A percentile compares a stretch with the other conserved stretches of the same genome.
Conservation (phyloP, 441 rosid genomes). For the Jatropha multifida region DNA sequence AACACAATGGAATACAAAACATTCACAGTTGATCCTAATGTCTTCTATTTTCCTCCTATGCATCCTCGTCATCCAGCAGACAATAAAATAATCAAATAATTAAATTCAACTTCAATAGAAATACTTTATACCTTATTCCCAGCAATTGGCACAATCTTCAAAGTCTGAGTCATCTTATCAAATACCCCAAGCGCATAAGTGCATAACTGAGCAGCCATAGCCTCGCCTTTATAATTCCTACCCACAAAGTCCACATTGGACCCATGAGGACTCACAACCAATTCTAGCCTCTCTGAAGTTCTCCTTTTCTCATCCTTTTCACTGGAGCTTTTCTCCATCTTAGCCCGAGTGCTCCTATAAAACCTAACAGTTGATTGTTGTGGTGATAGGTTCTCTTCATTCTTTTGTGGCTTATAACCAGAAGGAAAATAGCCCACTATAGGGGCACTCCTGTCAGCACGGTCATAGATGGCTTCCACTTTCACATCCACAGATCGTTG, state of each 20-base stretch:
- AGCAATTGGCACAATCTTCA: slow-evolving; percentile 76
- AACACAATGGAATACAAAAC: neutral
- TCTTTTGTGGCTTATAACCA: slow-evolving; percentile 47
- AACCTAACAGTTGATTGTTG: slow-evolving; percentile 40
- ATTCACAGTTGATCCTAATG: neutral
- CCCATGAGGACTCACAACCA: slow-evolving; percentile 65
- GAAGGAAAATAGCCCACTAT: slow-evolving; percentile 79
- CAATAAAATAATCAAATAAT: neutral
- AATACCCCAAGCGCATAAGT: slow-evolving; percentile 67
- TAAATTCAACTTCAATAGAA: neutral
- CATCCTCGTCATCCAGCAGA: neutral
- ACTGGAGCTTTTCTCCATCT: slow-evolving; percentile 21
- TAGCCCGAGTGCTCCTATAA: slow-evolving; percentile 43
- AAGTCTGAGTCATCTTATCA: slow-evolving; percentile 57
- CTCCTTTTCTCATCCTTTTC: slow-evolving; percentile 32
- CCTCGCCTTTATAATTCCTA: slow-evolving; percentile 62
- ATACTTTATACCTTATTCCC: slow-evolving; percentile 55
- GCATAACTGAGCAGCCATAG: slow-evolving; percentile 57
- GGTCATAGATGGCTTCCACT: slow-evolving; percentile 41
- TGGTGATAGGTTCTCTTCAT: neutral
- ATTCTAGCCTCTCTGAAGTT: slow-evolving; percentile 47
- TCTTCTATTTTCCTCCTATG: neutral
- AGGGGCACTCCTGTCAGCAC: slow-evolving; percentile 50
- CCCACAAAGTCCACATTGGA: slow-evolving; percentile 72
- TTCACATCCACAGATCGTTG: slow-evolving; percentile 23